Evolutionary conservation across 1,284 basidiomycete genomes (phyloP).

Genomic region (Nidula niveotomentosa): DNA sequence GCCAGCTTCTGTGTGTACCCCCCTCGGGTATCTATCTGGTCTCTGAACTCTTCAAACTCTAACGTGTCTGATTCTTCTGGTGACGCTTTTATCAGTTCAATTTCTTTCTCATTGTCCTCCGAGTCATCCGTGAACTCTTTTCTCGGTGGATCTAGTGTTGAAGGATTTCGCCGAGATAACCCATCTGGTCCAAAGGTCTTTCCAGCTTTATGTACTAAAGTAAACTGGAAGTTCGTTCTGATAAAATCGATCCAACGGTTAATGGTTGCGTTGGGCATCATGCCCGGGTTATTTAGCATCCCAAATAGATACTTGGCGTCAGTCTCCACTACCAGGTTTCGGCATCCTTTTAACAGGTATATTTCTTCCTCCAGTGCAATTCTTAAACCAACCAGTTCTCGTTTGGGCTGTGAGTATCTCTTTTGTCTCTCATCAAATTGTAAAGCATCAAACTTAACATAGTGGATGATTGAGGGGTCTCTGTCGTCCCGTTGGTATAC

Average conservation of each 20-base stretch:
- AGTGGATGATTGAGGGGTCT: too few species aligned
- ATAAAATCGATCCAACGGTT: slow-evolving; percentile 33
- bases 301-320: slow-evolving; percentile 37
- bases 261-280: slow-evolving; percentile 27
- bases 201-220: background rate
- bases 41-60: background rate
- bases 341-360: slow-evolving; percentile 27
- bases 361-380: slow-evolving; percentile 18
- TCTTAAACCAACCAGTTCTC: slow-evolving; percentile 36
- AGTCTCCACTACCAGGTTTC: slow-evolving; percentile 31
- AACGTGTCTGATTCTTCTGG: background rate
- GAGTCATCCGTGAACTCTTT: background rate
- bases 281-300: slow-evolving; percentile 38
- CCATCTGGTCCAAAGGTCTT: slow-evolving; percentile 1
- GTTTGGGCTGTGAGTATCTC: slow-evolving; percentile 35
- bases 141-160: background rate
- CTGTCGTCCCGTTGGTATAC: too few species aligned
- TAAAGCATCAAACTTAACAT: slow-evolving; percentile 29
- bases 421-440: slow-evolving; percentile 30
- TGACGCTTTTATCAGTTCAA: background rate
- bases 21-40: background rate
- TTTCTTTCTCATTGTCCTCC: background rate
- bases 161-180: background rate
- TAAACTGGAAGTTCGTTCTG: background rate
- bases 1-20: background rate